phyloP scores from a whole-genome alignment of 805 yeast species.

The Kazachstania psychrophila region DNA sequence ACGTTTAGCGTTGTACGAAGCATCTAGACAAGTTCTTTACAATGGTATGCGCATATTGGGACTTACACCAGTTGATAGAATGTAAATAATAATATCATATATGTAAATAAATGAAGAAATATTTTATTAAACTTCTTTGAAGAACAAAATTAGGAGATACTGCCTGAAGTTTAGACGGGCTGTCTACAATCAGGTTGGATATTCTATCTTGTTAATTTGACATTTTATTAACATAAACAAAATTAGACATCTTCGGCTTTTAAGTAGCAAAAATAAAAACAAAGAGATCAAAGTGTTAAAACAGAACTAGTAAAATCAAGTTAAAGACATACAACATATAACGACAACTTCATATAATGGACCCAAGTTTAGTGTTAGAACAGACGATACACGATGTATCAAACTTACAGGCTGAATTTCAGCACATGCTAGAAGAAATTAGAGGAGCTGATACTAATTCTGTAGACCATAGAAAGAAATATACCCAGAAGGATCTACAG shows the following conservation, averaged over 20 bases:
- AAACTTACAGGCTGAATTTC: slow-evolving; percentile 81
- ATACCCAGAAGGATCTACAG: slow-evolving; percentile 64
- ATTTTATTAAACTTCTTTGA: too few species aligned
- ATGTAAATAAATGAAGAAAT: too few species aligned
- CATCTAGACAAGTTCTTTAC: slow-evolving; percentile 79
- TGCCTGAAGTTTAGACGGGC: too few species aligned
- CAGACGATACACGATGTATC: slow-evolving; percentile 65
- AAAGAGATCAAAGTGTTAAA: too few species aligned
- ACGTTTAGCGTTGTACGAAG: slow-evolving; percentile 79
- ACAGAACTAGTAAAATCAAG: too few species aligned
- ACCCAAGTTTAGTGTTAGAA: slow-evolving; percentile 77
- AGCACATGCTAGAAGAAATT: slow-evolving; percentile 71
- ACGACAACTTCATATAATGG: slow-evolving; percentile 42
- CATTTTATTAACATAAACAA: too few species aligned
- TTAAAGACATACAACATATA: too few species aligned
- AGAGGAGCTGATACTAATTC: slow-evolving; percentile 57
- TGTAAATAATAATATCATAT: too few species aligned
- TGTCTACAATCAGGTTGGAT: too few species aligned
- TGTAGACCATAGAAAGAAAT: slow-evolving; percentile 56
- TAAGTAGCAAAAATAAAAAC: background rate
- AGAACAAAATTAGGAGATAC: too few species aligned
- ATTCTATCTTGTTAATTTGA: too few species aligned
- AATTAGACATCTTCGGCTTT: too few species aligned
- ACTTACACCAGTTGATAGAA: slow-evolving; percentile 93
- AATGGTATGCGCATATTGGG: slow-evolving; percentile 88